Conservation (phyloP, 176 grass and related monocot species). For the Chrysopogon serrulatus region DNA sequence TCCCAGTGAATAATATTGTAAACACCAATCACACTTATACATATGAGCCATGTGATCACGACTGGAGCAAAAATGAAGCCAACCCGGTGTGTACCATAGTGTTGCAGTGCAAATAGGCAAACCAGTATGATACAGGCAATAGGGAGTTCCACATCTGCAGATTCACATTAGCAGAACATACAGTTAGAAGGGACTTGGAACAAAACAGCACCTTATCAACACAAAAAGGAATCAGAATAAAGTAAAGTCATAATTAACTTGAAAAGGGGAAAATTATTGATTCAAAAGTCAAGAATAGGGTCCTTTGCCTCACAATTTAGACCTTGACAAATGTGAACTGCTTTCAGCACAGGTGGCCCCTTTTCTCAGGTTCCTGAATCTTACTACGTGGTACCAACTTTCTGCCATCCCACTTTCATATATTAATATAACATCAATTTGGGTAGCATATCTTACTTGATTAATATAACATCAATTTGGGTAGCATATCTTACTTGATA, state of each 20-base stretch:
- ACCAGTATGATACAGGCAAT: conserved; percentile 78
- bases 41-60: conserved; percentile 88
- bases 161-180: conserved; percentile 19
- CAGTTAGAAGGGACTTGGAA: conserved; percentile 7
- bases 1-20: conserved; percentile 96
- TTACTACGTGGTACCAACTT: conserved; percentile 15
- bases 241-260: conserved; percentile 19
- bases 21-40: conserved; percentile 86
- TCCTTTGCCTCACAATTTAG: not conserved
- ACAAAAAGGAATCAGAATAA: conserved; percentile 31
- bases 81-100: conserved; percentile 91
- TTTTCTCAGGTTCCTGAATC: conserved; percentile 12
- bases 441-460: not conserved
- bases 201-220: not conserved
- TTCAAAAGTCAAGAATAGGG: not conserved
- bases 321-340: not conserved
- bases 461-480: conserved; percentile 1
- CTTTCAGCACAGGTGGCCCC: not conserved
- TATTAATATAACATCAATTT: conserved; percentile 4
- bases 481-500: not conserved
- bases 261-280: conserved; percentile 8
- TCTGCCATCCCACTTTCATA: not conserved
- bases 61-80: conserved; percentile 93
- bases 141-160: conserved; percentile 91
- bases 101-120: conserved; percentile 88